A percentile compares a stretch with the other conserved stretches of the same genome.
phyloP scores from a whole-genome alignment of 169 alveolate genomes.

The Amoebophrya sp. region DNA sequence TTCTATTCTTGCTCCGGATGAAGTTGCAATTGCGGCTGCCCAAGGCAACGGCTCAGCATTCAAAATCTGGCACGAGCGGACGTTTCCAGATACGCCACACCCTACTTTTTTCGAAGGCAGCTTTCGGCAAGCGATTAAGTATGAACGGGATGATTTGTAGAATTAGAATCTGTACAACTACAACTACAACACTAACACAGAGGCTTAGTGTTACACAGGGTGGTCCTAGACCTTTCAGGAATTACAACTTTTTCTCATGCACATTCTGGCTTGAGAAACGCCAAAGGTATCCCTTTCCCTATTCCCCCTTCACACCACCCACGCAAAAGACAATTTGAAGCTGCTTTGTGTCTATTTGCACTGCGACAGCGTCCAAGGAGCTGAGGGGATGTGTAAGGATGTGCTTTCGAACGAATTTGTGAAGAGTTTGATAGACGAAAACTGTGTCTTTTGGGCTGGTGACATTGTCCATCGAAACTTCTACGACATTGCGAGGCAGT shows the following conservation, averaged over 20 bases:
- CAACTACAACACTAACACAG: too few relatives aligned
- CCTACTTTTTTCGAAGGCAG: not conserved
- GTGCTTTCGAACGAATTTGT: not conserved
- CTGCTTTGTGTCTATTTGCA: not conserved
- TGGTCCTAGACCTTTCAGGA: too few relatives aligned
- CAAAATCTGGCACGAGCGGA: too few relatives aligned
- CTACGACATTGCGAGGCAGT: conserved; percentile 8
- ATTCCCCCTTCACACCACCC: too few relatives aligned
- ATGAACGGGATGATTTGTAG: too few relatives aligned
- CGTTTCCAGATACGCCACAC: too few relatives aligned
- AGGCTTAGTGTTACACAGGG: too few relatives aligned
- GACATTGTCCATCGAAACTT: not conserved
- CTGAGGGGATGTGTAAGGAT: not conserved
- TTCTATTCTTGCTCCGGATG: not conserved
- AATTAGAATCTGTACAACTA: too few relatives aligned
- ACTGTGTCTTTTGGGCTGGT: not conserved
- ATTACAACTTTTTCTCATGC: too few relatives aligned
- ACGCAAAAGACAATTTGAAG: not conserved
- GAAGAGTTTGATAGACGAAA: not conserved
- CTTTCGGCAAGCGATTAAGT: not conserved
- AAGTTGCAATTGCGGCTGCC: not conserved
- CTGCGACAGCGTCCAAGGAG: not conserved
- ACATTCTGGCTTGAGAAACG: too few relatives aligned
- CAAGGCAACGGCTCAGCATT: too few relatives aligned
- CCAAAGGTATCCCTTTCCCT: too few relatives aligned